Evolutionary conservation across 1,139 yeast species (phyloP), one percentile per base, ranked within the genome.

Genomic region (Hansenula lynferdii): DNA sequence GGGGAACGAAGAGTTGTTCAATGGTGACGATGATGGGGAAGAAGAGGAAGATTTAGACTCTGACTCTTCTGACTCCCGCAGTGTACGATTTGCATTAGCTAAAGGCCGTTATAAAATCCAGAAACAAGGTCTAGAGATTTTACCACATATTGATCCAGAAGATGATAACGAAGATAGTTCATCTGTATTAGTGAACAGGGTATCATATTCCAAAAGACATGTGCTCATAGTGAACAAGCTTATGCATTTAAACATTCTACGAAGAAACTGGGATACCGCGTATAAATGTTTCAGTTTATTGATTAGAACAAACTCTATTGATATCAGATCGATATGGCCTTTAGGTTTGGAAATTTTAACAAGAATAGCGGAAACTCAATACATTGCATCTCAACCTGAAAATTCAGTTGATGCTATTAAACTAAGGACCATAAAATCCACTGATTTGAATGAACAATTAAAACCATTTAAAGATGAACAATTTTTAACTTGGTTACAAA

Each of bases 241-340:
- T 9, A 38, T 58, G 12, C 50, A 48, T 18, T 26, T 64, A 7
- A 60, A 66, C 38, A 54, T 80, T 6, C 54, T 72, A 29, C 56
- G 67, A 21, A 53, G 63, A 26, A 69, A 77, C n/a, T 81, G 85
- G 85, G 50, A 56, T 8, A 37, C 62, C 14, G 81, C 84, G 0
- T 77, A 75, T 49, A 67, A 67, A 40, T 58, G 75, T n/a, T 77
- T 77, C 47, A 57, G 75, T 17, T 41, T 73, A 3, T 49, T 81
- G 26, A 56, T 78, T 1, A 54, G 81, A 38, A 53, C 73, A 1
- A 73, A 73, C 1, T 56, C 57, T 2, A 65, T 75, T 6, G 85
- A 80, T 53, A 53, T 79, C 3, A 60, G 77, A 42, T 60, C 70
- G 2, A 56, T 80, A 9, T 80, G 87, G 86, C 74, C 81, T 1